Evolutionary conservation across 2,329 filamentous ascomycete species (phyloP).

Genomic region (Davidsoniella eucalypti): DNA sequence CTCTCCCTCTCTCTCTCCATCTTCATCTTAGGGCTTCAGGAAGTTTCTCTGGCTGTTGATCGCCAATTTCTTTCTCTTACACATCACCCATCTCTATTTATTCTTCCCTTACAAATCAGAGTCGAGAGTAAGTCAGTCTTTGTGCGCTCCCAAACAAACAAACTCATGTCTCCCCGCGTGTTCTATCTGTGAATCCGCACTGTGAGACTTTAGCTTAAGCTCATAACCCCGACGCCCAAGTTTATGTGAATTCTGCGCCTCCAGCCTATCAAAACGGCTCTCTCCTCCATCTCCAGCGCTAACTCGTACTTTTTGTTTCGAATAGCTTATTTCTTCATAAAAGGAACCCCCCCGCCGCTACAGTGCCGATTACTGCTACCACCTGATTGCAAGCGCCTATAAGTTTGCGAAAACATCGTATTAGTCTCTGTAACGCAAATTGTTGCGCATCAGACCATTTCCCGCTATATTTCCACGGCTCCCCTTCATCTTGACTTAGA

Average conservation of each 20-base stretch:
- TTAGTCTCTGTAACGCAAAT: no score
- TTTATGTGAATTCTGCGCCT: no score
- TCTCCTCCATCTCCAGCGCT: no score
- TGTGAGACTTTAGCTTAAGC: no score
- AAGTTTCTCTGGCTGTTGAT: slow-evolving; percentile 3
- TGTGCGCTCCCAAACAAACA: neutral
- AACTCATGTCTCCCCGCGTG: no score
- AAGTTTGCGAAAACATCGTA: neutral
- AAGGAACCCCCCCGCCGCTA: neutral
- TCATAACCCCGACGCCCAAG: no score
- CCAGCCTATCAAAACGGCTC: no score
- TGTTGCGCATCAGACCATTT: no score
- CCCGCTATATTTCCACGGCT: neutral
- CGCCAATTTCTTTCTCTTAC: neutral
- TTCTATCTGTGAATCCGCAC: no score
- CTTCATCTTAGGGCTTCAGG: neutral
- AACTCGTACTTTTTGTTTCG: no score
- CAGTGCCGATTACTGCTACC: neutral
- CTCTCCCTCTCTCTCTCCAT: neutral
- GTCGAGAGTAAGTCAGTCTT: neutral
- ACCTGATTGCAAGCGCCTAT: neutral
- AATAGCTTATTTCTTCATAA: no score
- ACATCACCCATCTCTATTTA: neutral
- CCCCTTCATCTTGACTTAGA: neutral
- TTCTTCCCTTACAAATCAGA: neutral